Evolutionary conservation across 192 early-diverging fungal genomes (phyloP).

Genomic region (Coemansia guatemalensis): DNA sequence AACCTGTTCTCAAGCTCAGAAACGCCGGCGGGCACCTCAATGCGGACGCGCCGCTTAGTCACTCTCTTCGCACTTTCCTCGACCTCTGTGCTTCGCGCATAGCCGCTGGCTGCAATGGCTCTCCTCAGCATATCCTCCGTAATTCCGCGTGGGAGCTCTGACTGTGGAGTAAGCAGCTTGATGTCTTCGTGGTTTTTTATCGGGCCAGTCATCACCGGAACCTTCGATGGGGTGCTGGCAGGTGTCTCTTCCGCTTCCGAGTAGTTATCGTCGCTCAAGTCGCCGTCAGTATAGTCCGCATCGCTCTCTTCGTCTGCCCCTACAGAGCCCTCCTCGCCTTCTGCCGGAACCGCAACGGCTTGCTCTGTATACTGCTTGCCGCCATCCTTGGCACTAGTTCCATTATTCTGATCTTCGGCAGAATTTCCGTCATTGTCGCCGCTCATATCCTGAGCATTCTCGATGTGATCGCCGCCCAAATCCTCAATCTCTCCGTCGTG

Average conservation of each 20-base stretch:
- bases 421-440: background rate
- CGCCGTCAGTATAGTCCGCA: background rate
- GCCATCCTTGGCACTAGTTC: background rate
- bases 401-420: background rate
- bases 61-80: slow-evolving; percentile 22
- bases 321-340: background rate
- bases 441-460: background rate
- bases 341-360: background rate
- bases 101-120: slow-evolving; percentile 52
- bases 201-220: background rate
- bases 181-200: slow-evolving; percentile 29
- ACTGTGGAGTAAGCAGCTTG: slow-evolving; percentile 37
- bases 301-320: background rate
- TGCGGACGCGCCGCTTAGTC: slow-evolving; percentile 32
- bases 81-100: slow-evolving; percentile 44
- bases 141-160: slow-evolving; percentile 46
- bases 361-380: background rate
- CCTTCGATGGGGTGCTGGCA: background rate
- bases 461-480: background rate
- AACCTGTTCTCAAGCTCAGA: slow-evolving; percentile 53
- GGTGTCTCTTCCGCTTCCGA: background rate
- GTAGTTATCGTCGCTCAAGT: background rate
- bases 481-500: background rate
- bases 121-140: slow-evolving; percentile 51
- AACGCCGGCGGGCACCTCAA: slow-evolving; percentile 46